Conservation (phyloP, 495 filamentous ascomycete genomes). For the Hyphodiscus hymeniophilus region DNA sequence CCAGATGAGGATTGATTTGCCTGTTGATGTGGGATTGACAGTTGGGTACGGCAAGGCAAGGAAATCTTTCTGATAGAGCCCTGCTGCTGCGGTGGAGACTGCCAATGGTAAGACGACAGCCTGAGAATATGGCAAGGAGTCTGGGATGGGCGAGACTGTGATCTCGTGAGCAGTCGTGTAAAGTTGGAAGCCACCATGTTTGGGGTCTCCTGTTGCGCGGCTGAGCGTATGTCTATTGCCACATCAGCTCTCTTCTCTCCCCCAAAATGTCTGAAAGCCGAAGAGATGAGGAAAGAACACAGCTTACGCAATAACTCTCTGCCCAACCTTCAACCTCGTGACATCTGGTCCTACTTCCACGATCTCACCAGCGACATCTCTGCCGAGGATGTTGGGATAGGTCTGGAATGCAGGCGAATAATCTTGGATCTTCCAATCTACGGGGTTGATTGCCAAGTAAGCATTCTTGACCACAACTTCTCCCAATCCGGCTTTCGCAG, state of each 20-base stretch:
- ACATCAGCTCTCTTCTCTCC: not conserved
- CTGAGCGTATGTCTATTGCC: not conserved
- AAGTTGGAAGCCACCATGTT: conserved; percentile 5
- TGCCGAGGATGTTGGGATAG: conserved; percentile 43
- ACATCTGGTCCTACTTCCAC: conserved; percentile 37
- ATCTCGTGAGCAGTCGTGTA: conserved; percentile 4
- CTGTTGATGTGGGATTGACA: conserved; percentile 2
- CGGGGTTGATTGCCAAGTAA: conserved; percentile 3
- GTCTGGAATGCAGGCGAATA: conserved; percentile 1
- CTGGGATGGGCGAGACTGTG: conserved; percentile 25
- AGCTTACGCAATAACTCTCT: conserved; percentile 28
- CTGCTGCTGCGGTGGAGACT: conserved; percentile 35
- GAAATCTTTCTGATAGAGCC: conserved; percentile 24
- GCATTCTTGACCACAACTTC: conserved; percentile 4
- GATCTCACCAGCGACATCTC: conserved; percentile 46
- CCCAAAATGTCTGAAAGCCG: too few relatives aligned
- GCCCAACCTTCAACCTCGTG: conserved; percentile 34
- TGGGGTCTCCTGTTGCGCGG: not conserved
- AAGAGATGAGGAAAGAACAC: too few relatives aligned
- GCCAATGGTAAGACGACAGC: conserved; percentile 36
- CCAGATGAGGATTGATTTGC: conserved; percentile 29
- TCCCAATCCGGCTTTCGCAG: not conserved
- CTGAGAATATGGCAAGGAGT: conserved; percentile 25
- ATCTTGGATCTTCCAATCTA: conserved; percentile 4
- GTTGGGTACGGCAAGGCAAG: conserved; percentile 4